phyloP scores from a whole-genome alignment of 441 rosid genomes.

The Geranium incanum region DNA sequence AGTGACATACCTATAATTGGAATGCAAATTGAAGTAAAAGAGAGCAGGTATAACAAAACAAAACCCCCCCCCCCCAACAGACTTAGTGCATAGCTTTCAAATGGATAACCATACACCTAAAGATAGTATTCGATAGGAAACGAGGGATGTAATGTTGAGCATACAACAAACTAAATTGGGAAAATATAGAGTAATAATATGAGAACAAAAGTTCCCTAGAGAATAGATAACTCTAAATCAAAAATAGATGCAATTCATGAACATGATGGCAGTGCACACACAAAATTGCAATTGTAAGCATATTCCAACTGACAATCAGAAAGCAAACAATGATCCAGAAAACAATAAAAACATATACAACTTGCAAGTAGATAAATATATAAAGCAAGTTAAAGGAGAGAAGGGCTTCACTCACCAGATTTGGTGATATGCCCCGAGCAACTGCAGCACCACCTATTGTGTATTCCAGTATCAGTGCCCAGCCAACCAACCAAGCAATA shows the following conservation, averaged over 20 bases:
- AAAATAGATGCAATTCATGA: not conserved
- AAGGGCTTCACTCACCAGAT: conserved; percentile 48
- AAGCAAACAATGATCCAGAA: not conserved
- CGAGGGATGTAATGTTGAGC: no score
- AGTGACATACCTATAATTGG: no score
- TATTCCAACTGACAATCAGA: not conserved
- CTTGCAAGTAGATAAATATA: not conserved
- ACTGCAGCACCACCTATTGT: conserved; percentile 93
- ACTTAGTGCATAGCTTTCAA: no score
- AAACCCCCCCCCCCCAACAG: no score
- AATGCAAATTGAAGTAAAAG: no score
- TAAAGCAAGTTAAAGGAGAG: not conserved
- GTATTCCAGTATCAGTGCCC: conserved; percentile 90
- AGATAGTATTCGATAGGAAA: no score
- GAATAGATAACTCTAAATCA: not conserved
- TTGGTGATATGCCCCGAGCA: conserved; percentile 96
- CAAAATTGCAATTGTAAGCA: not conserved
- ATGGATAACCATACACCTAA: no score
- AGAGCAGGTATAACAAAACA: no score
- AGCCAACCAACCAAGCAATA: conserved; percentile 91
- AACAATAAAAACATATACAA: conserved; percentile 1
- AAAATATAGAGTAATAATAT: not conserved
- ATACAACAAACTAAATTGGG: not conserved
- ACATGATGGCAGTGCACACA: not conserved
- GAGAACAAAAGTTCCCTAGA: not conserved